These are phyloP conservation scores for Pseudogymnoascus sp. DNA, from an alignment of 2,329 filamentous ascomycete species.

Conservation along the genomic window DNA sequence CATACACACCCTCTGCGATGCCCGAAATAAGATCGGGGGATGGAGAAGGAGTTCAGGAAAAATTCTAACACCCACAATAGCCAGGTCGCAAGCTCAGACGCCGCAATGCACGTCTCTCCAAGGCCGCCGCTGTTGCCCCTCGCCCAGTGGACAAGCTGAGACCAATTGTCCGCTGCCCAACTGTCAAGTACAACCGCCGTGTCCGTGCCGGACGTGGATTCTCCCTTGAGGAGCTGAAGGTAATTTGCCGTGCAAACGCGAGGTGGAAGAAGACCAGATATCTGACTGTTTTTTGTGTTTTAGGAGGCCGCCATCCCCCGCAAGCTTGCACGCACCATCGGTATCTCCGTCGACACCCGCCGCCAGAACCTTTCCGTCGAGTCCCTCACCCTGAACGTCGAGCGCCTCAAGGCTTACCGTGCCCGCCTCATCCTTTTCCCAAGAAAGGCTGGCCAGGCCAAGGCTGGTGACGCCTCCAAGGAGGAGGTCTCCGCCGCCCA, in stretches of 20 bases:
- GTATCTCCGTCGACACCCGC: slow-evolving; percentile 93
- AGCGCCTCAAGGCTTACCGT: slow-evolving; percentile 96
- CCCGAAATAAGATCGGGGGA: slow-evolving; percentile 14
- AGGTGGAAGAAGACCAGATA: slow-evolving; percentile 7
- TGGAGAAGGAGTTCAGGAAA: slow-evolving; percentile 19
- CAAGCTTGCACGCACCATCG: slow-evolving; percentile 90
- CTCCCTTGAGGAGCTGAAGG: slow-evolving; percentile 96
- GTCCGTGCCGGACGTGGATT: slow-evolving; percentile 95
- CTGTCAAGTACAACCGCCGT: slow-evolving; percentile 98
- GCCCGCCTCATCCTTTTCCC: slow-evolving; percentile 95
- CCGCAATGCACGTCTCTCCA: slow-evolving; percentile 82
- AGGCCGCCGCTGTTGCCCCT: slow-evolving; percentile 91
- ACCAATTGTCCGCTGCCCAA: slow-evolving; percentile 94
- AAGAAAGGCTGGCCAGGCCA: slow-evolving; percentile 85
- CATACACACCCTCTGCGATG: slow-evolving; percentile 24
- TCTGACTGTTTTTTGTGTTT: slow-evolving; percentile 17
- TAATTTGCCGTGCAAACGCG: slow-evolving; percentile 35
- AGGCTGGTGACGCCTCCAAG: slow-evolving; percentile 82
- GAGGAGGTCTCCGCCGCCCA: slow-evolving; percentile 62
- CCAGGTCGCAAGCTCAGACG: slow-evolving; percentile 93
- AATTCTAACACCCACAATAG: slow-evolving; percentile 42
- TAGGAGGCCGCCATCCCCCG: slow-evolving; percentile 93
- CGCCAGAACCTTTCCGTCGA: slow-evolving; percentile 97
- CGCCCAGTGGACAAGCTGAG: slow-evolving; percentile 95
- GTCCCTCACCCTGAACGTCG: slow-evolving; percentile 88